Evolutionary conservation across 148 eudicot genomes (phyloP).

Genomic region (Silene conica): DNA sequence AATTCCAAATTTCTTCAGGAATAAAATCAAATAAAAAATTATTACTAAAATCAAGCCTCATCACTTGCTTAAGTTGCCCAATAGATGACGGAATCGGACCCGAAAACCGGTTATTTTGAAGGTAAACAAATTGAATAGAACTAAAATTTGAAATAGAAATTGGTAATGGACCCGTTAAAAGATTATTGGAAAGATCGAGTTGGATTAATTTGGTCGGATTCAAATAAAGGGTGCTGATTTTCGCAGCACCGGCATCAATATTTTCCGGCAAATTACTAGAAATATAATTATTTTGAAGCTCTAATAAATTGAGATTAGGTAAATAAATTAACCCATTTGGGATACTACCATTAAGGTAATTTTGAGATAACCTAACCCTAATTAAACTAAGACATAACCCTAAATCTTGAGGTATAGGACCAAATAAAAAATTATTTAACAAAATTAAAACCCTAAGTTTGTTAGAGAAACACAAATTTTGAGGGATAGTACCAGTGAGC

Average conservation of each 20-base stretch:
- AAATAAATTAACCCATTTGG: slow-evolving; percentile 78
- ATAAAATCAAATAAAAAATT: slow-evolving; percentile 59
- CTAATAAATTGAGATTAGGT: slow-evolving; percentile 70
- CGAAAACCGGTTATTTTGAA: slow-evolving; percentile 61
- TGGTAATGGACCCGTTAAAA: slow-evolving; percentile 60
- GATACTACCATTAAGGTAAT: slow-evolving; percentile 84
- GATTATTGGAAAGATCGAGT: slow-evolving; percentile 67
- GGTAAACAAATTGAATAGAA: slow-evolving; percentile 57
- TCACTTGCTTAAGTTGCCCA: slow-evolving; percentile 50
- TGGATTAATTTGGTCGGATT: slow-evolving; percentile 51
- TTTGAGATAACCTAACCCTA: slow-evolving; percentile 78
- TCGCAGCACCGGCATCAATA: background rate
- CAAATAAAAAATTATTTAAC: slow-evolving; percentile 72
- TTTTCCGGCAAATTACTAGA: slow-evolving; percentile 65
- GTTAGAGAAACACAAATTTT: slow-evolving; percentile 56
- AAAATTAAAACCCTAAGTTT: slow-evolving; percentile 64
- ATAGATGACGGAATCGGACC: slow-evolving; percentile 73
- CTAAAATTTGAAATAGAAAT: slow-evolving; percentile 60
- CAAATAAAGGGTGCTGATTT: background rate
- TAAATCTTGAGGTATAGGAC: slow-evolving; percentile 61
- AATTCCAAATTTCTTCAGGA: slow-evolving; percentile 61
- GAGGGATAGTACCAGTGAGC: slow-evolving; percentile 91
- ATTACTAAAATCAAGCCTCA: slow-evolving; percentile 56
- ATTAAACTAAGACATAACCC: slow-evolving; percentile 64
- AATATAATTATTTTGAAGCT: slow-evolving; percentile 65